Percentiles rank a stretch among this genome's conserved stretches.
phyloP scores from a whole-genome alignment of 78 protist genomes.

The Emiliania huxleyi region DNA sequence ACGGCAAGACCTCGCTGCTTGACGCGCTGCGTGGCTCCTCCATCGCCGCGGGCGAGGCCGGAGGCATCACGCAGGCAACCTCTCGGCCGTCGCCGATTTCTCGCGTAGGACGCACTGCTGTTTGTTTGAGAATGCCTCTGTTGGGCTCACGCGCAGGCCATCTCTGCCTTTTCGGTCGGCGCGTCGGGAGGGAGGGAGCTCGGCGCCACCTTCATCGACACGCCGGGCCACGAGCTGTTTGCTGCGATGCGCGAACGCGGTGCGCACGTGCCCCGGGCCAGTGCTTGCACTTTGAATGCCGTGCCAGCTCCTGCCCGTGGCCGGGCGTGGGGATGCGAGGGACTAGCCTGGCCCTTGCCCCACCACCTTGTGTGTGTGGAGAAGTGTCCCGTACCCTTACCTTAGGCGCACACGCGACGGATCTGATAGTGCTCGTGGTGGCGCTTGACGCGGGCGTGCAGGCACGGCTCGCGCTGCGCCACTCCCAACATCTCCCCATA shows the following conservation, averaged over 20 bases:
- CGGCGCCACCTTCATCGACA: constrained; percentile 81
- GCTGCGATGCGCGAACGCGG: constrained; percentile 3
- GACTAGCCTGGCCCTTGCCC: too few relatives aligned
- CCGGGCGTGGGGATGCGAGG: too few relatives aligned
- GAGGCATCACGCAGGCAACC: constrained; percentile 90
- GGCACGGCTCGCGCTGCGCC: too few relatives aligned
- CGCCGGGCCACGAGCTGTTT: constrained; percentile 88
- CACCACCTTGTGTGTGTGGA: too few relatives aligned
- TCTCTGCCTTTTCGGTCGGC: constrained; percentile 59
- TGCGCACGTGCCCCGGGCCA: too few relatives aligned
- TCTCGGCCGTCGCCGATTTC: too few relatives aligned
- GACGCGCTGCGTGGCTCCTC: constrained; percentile 73
- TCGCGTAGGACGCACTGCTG: too few relatives aligned
- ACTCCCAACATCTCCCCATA: too few relatives aligned
- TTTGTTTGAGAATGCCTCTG: too few relatives aligned
- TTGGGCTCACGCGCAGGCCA: constrained; percentile 38
- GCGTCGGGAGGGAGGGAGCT: background rate
- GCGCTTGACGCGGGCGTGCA: constrained; percentile 65
- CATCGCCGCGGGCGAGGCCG: constrained; percentile 85
- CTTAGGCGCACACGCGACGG: too few relatives aligned
- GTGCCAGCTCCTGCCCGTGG: too few relatives aligned
- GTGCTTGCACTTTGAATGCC: too few relatives aligned
- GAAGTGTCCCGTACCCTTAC: constrained; percentile 72
- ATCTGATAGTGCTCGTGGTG: constrained; percentile 80
- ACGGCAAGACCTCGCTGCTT: constrained; percentile 66